Evolutionary conservation across 805 yeast genomes (phyloP).

Genomic region (Pichia pseudocactophila): DNA sequence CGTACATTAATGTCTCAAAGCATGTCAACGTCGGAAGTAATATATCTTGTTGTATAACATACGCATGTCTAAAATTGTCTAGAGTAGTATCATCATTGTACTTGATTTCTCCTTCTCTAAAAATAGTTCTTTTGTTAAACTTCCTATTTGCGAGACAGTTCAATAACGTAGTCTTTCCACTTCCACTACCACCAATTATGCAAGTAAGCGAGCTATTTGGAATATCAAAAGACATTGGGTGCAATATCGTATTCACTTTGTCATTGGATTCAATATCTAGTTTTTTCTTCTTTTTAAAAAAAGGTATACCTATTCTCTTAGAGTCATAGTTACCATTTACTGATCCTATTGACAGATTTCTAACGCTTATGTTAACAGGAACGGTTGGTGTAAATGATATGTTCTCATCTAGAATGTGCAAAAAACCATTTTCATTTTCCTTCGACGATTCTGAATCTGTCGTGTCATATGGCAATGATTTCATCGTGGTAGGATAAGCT

Average conservation of each 20-base stretch:
- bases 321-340: not conserved
- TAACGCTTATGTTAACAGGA: slow-evolving; percentile 20
- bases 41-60: slow-evolving; percentile 69
- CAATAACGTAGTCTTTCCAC: slow-evolving; percentile 75
- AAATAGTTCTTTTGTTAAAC: slow-evolving; percentile 25
- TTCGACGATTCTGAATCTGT: not conserved
- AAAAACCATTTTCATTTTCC: not conserved
- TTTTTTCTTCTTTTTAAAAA: not conserved
- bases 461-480: too few species aligned
- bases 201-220: slow-evolving; percentile 61
- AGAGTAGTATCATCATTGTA: slow-evolving; percentile 31
- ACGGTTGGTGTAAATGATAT: slow-evolving; percentile 22
- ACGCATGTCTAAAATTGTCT: slow-evolving; percentile 37
- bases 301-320: too few species aligned
- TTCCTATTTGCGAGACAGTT: slow-evolving; percentile 53
- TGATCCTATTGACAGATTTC: slow-evolving; percentile 19
- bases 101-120: slow-evolving; percentile 32
- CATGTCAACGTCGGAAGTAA: slow-evolving; percentile 66
- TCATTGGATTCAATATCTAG: slow-evolving; percentile 18
- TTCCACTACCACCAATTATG: slow-evolving; percentile 81
- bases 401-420: slow-evolving; percentile 3
- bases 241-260: slow-evolving; percentile 31
- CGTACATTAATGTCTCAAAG: slow-evolving; percentile 57
- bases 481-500: too few species aligned
- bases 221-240: slow-evolving; percentile 49